phyloP scores from a whole-genome alignment of 2,329 filamentous ascomycete genomes.

The Hymenoscyphus fructigenus region DNA sequence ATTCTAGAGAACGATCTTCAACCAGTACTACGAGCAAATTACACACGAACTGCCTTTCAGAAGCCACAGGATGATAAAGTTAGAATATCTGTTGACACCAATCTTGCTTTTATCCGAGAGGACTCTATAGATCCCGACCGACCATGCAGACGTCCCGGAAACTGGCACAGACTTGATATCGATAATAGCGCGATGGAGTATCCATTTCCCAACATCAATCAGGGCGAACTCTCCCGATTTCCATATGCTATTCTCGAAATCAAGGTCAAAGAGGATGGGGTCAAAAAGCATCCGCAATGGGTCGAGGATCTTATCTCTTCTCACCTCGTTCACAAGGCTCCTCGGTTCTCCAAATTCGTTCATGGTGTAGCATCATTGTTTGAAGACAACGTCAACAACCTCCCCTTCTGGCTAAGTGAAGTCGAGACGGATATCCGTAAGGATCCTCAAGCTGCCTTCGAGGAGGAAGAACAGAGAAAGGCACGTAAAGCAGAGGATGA shows the following conservation, averaged over 20 bases:
- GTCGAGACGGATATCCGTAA: constrained; percentile 91
- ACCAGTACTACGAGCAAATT: constrained; percentile 87
- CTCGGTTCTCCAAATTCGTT: constrained; percentile 94
- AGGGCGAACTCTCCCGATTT: constrained; percentile 88
- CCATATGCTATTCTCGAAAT: constrained; percentile 91
- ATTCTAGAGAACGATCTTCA: constrained; percentile 75
- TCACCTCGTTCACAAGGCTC: constrained; percentile 85
- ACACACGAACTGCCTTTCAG: constrained; percentile 92
- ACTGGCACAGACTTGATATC: constrained; percentile 92
- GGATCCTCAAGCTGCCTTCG: constrained; percentile 86
- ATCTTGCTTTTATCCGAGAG: constrained; percentile 82
- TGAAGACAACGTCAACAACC: constrained; percentile 91
- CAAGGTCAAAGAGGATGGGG: constrained; percentile 70
- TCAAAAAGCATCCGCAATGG: constrained; percentile 76
- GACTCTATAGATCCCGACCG: constrained; percentile 75
- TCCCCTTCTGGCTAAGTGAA: constrained; percentile 94
- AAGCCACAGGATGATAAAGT: constrained; percentile 90
- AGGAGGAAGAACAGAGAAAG: constrained; percentile 83
- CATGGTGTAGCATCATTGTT: constrained; percentile 91
- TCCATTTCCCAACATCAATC: constrained; percentile 82
- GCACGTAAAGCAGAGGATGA: constrained; percentile 83
- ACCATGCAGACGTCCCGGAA: constrained; percentile 83
- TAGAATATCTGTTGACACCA: constrained; percentile 88
- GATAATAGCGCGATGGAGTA: constrained; percentile 80
- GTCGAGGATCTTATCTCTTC: constrained; percentile 88